Evolutionary conservation across 106 monocot genomes (phyloP).

Genomic region (Acorus calamus): DNA sequence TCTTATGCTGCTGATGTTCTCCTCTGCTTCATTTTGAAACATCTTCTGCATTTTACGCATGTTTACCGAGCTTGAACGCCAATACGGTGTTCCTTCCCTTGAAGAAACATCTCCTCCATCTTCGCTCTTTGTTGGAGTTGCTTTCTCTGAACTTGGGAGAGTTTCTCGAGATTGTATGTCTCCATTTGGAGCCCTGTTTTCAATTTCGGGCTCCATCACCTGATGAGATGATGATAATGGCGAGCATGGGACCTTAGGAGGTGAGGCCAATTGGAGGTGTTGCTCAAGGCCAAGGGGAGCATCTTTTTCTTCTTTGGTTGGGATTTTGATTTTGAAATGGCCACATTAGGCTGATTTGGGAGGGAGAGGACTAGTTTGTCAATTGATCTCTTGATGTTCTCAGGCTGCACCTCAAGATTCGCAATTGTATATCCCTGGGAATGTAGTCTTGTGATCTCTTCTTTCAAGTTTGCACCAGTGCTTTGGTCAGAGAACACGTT

Average conservation of each 20-base stretch:
- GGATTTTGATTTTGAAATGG: slow-evolving; percentile 36
- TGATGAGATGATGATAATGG: slow-evolving; percentile 52
- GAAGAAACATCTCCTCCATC: slow-evolving; percentile 57
- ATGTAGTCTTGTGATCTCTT: slow-evolving; percentile 80
- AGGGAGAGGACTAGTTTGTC: slow-evolving; percentile 85
- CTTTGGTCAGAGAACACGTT: slow-evolving; percentile 7
- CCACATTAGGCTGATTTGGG: slow-evolving; percentile 28
- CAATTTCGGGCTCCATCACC: slow-evolving; percentile 37
- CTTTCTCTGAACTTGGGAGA: slow-evolving; percentile 30
- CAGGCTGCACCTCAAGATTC: slow-evolving; percentile 67
- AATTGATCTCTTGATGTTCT: slow-evolving; percentile 86
- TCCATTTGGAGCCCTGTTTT: slow-evolving; percentile 53
- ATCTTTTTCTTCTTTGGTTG: slow-evolving; percentile 55
- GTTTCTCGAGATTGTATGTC: slow-evolving; percentile 14
- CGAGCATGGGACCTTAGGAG: slow-evolving; percentile 83
- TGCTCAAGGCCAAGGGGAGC: slow-evolving; percentile 51
- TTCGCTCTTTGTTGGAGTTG: slow-evolving; percentile 60
- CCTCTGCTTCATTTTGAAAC: slow-evolving; percentile 93
- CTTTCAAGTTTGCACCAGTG: slow-evolving; percentile 61
- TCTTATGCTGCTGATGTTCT: slow-evolving; percentile 82
- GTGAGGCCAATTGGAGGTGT: slow-evolving; percentile 31
- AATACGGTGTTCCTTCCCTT: slow-evolving; percentile 67
- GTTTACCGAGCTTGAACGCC: slow-evolving; percentile 80
- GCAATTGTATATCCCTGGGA: slow-evolving; percentile 76
- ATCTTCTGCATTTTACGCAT: slow-evolving; percentile 97